Percentiles rank a stretch among this genome's conserved stretches.
Conservation (phyloP, 2,329 filamentous ascomycete genomes). For the Fusarium incarnatum region DNA sequence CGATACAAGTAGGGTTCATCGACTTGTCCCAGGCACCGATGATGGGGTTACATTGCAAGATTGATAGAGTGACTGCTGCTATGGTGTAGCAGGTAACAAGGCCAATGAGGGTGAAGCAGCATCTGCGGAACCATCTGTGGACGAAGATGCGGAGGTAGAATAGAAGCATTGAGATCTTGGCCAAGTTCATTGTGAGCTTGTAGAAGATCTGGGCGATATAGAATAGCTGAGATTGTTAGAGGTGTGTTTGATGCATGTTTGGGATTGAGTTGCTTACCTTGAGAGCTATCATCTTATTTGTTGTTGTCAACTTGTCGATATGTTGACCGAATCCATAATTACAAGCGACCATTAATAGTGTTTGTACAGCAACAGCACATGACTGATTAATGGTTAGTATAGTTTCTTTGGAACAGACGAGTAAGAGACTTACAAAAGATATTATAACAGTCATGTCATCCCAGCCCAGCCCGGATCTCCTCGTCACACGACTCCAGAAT, state of each 20-base stretch:
- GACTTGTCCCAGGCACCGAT: constrained; percentile 59
- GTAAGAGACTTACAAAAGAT: constrained; percentile 52
- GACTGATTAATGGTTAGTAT: constrained; percentile 41
- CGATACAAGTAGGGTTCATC: constrained; percentile 58
- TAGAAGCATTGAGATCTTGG: constrained; percentile 64
- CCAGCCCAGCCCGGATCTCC: constrained; percentile 52
- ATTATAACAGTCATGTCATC: constrained; percentile 59
- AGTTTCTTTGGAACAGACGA: background rate
- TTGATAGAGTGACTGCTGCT: constrained; percentile 58
- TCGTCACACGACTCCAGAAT: constrained; percentile 55
- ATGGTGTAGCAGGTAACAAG: constrained; percentile 60
- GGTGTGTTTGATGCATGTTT: background rate
- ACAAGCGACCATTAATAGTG: constrained; percentile 56
- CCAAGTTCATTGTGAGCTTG: constrained; percentile 65
- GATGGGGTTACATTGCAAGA: constrained; percentile 64
- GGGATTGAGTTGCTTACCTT: constrained; percentile 44
- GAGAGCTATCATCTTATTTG: constrained; percentile 53
- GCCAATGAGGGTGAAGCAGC: constrained; percentile 56
- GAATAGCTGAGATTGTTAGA: constrained; percentile 55
- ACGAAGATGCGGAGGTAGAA: constrained; percentile 67
- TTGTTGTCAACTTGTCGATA: constrained; percentile 49
- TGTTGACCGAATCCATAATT: constrained; percentile 58
- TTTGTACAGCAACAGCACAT: constrained; percentile 52
- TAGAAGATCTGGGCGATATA: constrained; percentile 65
- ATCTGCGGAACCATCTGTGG: constrained; percentile 58